phyloP scores from a whole-genome alignment of 2,329 filamentous ascomycete species.

The Lachnellula suecica region DNA sequence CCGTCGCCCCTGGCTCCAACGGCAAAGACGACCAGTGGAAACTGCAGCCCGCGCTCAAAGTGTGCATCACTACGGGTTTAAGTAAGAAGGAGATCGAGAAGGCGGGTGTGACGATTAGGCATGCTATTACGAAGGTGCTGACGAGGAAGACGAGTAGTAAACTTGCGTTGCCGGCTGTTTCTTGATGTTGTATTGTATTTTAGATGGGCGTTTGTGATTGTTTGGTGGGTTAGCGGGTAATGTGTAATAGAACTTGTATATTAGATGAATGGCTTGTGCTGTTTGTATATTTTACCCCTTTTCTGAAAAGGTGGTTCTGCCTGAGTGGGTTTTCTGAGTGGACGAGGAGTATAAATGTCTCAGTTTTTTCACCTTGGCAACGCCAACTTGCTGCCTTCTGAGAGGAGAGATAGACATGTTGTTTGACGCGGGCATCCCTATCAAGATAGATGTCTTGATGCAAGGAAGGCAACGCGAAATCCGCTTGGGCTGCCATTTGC shows the following conservation, averaged over 20 bases:
- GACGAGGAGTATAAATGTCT: too few relatives aligned
- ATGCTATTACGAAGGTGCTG: slow-evolving; percentile 93
- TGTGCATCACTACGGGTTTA: slow-evolving; percentile 84
- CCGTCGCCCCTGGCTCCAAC: slow-evolving; percentile 61
- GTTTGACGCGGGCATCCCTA: too few relatives aligned
- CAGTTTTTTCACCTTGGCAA: too few relatives aligned
- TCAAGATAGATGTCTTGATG: too few relatives aligned
- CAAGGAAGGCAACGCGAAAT: too few relatives aligned
- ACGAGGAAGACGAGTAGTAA: slow-evolving; percentile 57
- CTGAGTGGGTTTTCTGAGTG: too few relatives aligned
- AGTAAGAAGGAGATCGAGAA: slow-evolving; percentile 96
- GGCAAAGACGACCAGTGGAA: slow-evolving; percentile 69
- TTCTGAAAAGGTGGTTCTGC: too few relatives aligned
- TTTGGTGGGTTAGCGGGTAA: background rate
- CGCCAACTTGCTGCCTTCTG: too few relatives aligned
- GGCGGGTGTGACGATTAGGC: slow-evolving; percentile 81
- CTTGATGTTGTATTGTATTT: slow-evolving; percentile 23
- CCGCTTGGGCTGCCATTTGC: too few relatives aligned
- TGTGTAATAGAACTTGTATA: background rate
- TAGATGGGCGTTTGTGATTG: background rate
- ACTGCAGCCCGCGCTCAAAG: slow-evolving; percentile 80
- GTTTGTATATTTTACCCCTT: too few relatives aligned
- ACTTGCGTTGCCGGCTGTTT: slow-evolving; percentile 36
- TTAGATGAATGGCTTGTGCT: too few relatives aligned
- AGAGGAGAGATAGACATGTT: too few relatives aligned